Evolutionary conservation across 78 protist species (phyloP), one percentile per base, ranked within the genome.

Genomic region (Cavenderia fasciculata): DNA sequence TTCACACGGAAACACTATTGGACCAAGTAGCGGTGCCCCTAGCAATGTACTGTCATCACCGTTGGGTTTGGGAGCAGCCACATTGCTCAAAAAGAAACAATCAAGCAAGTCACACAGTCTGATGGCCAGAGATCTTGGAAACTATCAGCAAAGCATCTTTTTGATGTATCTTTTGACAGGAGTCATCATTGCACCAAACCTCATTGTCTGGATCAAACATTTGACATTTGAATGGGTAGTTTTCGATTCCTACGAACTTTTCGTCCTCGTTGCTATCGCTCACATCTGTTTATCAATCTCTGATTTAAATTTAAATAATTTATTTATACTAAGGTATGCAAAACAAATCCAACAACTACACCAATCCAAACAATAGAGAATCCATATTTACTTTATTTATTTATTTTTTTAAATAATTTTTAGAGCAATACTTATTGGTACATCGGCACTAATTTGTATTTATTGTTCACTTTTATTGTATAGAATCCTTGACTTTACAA

Each of bases 161-260:
- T 46, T 82, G 44, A 65, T 82, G 78, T 82, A 82, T 46, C 27
- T 82, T 12, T 82, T 82, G 23, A 59, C 90, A 8, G 62, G 69
- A 41, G 11, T 82, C 27, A 82, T 82, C 1, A 82, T 82, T 76
- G 71, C 27, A 52, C 90, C 90, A 18, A 82, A 82, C n/a, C 47
- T 82, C 0, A 70, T 82, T 16, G 29, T 82, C 10, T 82, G 90
- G 90, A 68, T 82, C 23, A 82, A 82, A 57, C 90, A 82, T 41
- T 69, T 82, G 27, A 44, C 90, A 27, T 82, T 82, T 33, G 90
- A 82, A 43, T 82, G 90, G 90, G 46, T 56, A 43, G 43, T 82
- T 31, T 68, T 82, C 36, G 90, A 82, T 31, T 82, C 90, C 12
- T 82, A 68, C 54, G 90, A 82, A 56, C 61, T 82, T 8, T 82